Evolutionary conservation across 805 yeast genomes (phyloP).

Genomic region (Candida orba): DNA sequence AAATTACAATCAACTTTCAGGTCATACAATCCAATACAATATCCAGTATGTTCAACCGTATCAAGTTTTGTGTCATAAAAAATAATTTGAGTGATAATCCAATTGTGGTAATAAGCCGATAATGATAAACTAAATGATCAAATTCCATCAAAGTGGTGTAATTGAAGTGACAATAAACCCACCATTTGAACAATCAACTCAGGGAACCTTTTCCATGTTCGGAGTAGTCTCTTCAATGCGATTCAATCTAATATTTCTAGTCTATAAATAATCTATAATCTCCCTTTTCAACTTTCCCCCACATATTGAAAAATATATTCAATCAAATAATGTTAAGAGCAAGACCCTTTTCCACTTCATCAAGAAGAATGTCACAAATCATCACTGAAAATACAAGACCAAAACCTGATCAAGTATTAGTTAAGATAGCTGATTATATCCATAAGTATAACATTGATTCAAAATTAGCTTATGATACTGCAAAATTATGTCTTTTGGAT

Average conservation of each 20-base stretch:
- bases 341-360: not conserved
- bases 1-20: too few relatives aligned
- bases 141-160: too few relatives aligned
- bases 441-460: constrained; percentile 39
- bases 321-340: not conserved
- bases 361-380: constrained; percentile 18
- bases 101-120: not conserved
- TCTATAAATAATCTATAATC: not conserved
- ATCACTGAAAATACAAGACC: constrained; percentile 45
- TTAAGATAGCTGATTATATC: constrained; percentile 43
- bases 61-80: not conserved
- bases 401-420: constrained; percentile 39
- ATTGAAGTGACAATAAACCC: too few relatives aligned
- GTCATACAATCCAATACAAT: too few relatives aligned
- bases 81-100: not conserved
- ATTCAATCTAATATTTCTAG: not conserved
- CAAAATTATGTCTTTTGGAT: constrained; percentile 47
- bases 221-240: not conserved
- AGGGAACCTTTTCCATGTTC: not conserved
- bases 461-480: constrained; percentile 44
- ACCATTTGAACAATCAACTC: too few relatives aligned
- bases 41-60: too few relatives aligned
- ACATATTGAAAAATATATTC: not conserved
- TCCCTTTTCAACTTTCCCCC: not conserved
- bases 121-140: not conserved